Evolutionary conservation across 805 yeast genomes (phyloP).

Genomic region (Candida adriatica): DNA sequence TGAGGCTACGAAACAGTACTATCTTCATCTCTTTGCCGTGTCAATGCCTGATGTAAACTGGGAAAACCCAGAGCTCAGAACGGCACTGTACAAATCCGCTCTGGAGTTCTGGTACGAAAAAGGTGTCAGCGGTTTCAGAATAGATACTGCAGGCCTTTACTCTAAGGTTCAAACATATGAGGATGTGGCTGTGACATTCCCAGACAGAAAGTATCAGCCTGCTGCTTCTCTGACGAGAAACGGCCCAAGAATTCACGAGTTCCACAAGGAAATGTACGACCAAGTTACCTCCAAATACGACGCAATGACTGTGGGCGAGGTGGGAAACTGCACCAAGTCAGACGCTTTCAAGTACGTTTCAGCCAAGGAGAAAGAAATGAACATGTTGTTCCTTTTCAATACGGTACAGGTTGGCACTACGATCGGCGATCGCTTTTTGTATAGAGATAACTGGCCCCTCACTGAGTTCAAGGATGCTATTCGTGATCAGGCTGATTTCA

Average conservation of each 20-base stretch:
- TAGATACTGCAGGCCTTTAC: constrained; percentile 48
- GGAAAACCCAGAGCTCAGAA: constrained; percentile 37
- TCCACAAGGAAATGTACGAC: constrained; percentile 43
- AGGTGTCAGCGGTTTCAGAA: constrained; percentile 55
- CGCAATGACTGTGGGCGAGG: constrained; percentile 53
- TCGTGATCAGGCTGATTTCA: constrained; percentile 28
- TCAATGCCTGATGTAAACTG: constrained; percentile 57
- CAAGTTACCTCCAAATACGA: constrained; percentile 39
- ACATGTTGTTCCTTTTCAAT: constrained; percentile 34
- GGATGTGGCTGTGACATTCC: constrained; percentile 43
- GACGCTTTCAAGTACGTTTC: constrained; percentile 37
- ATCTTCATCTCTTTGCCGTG: constrained; percentile 44
- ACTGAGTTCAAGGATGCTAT: constrained; percentile 37
- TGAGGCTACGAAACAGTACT: constrained; percentile 47
- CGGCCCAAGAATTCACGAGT: constrained; percentile 55
- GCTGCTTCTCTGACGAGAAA: constrained; percentile 28
- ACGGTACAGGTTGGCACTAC: constrained; percentile 33
- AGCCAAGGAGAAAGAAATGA: constrained; percentile 31
- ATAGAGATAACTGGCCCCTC: constrained; percentile 26
- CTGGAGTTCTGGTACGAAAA: constrained; percentile 47
- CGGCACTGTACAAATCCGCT: constrained; percentile 37
- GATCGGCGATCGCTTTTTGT: constrained; percentile 30
- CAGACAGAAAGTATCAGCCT: constrained; percentile 35
- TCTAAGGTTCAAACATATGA: constrained; percentile 38
- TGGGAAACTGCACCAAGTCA: constrained; percentile 36